These are phyloP conservation scores for Xerocomus subilludens DNA, from an alignment of 1,284 basidiomycete genomes.

Conservation along the genomic window DNA sequence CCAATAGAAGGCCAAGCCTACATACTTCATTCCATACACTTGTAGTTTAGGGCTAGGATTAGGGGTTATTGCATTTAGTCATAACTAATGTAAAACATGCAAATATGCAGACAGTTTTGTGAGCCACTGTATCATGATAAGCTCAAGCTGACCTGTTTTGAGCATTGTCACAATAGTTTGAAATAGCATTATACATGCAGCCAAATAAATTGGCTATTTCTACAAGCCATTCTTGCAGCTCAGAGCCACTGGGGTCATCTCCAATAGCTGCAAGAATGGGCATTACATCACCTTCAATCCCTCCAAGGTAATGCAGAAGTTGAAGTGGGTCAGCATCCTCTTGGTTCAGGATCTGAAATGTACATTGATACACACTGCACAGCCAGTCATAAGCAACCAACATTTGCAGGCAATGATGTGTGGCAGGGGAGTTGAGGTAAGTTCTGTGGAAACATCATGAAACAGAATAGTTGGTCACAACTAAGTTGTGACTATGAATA, in stretches of 20 bases:
- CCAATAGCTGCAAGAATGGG: slow-evolving; percentile 9
- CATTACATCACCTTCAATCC: neutral
- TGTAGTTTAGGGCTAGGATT: no score
- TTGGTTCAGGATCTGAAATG: neutral
- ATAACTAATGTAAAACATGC: no score
- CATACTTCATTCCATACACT: no score
- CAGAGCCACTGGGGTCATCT: neutral
- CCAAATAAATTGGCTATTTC: neutral
- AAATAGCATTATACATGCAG: neutral
- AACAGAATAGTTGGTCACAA: no score
- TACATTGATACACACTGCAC: neutral
- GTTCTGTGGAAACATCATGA: neutral
- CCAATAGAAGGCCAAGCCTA: no score
- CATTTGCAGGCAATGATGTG: neutral
- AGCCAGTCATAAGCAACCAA: slow-evolving; percentile 3
- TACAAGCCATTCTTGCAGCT: neutral
- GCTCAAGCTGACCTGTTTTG: neutral
- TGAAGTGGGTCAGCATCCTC: slow-evolving; percentile 4
- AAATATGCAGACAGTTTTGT: no score
- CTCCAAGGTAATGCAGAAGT: neutral
- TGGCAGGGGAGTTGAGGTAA: neutral
- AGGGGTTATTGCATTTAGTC: no score
- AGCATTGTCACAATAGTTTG: neutral
- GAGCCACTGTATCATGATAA: no score
- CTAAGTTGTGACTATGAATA: no score